Percentiles rank a stretch among this genome's conserved stretches.
These are phyloP conservation scores for Ustilaginoidea virens DNA, from an alignment of 2,329 filamentous ascomycete genomes.

Conservation along the genomic window DNA sequence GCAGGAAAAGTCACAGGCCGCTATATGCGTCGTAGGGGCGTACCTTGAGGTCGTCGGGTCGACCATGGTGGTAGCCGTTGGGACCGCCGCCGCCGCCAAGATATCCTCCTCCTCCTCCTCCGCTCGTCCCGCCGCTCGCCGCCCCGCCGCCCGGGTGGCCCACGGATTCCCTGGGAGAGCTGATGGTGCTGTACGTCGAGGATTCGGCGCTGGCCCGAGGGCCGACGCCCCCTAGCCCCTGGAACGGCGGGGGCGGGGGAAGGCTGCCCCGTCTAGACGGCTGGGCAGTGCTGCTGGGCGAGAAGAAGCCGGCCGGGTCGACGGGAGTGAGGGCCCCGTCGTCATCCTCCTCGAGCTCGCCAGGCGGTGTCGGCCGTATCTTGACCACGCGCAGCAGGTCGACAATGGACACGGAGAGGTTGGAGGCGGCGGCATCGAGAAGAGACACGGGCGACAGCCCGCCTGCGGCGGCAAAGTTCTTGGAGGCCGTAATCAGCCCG, in stretches of 20 bases:
- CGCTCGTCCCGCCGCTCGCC: conserved; percentile 20
- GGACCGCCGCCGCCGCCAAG: conserved; percentile 18
- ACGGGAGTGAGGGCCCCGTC: conserved; percentile 50
- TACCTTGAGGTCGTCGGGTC: conserved; percentile 35
- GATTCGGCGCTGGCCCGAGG: conserved; percentile 48
- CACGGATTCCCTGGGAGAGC: conserved; percentile 47
- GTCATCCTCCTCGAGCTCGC: conserved; percentile 66
- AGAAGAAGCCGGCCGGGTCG: conserved; percentile 56
- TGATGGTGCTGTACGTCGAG: conserved; percentile 60
- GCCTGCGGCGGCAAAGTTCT: conserved; percentile 70
- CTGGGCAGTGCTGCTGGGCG: conserved; percentile 30
- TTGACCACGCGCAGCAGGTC: conserved; percentile 75
- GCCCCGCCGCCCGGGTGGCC: conserved; percentile 24
- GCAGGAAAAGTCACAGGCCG: conserved; percentile 5
- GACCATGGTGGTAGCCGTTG: conserved; percentile 27
- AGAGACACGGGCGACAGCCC: conserved; percentile 88
- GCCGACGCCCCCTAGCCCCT: conserved; percentile 36
- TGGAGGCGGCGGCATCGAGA: conserved; percentile 82
- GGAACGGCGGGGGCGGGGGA: conserved; percentile 39
- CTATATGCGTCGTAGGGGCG: conserved; percentile 7
- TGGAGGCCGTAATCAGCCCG: conserved; percentile 85
- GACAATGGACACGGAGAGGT: conserved; percentile 72
- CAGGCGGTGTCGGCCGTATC: conserved; percentile 58
- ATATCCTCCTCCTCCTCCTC: conserved; percentile 22
- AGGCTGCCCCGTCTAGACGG: conserved; percentile 23